Base-by-base conservation (phyloP, 805 yeast species). In the Cyberlindnera euphorbiae region DNA sequence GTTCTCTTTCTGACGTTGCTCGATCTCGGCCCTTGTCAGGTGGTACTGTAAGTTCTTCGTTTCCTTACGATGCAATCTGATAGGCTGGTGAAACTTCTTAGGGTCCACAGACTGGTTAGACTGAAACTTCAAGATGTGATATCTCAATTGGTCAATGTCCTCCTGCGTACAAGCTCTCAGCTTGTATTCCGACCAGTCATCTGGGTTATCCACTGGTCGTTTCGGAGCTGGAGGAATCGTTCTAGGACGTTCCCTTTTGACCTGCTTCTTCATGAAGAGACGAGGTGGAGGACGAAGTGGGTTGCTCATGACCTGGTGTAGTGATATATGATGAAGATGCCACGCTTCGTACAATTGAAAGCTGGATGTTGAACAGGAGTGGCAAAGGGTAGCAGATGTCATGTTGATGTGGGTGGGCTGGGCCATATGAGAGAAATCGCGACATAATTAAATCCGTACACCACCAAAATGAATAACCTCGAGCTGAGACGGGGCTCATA, bases 41-140 rank as follows among this genome's bases (percentile, higher is more conserved):
- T 87, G 94, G 54, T 84, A 84, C 57, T 89, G 96, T 55, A 90
- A 66, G 56, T 86, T 85, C 53, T 87, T 76, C 1, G 98, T 96
- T 59, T 90, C 97, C 55, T 90, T 89, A 49, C 97, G 72, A 58
- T 89, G 97, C 55, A 90, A 64, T 49, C 96, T 67, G 14, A 89
- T 80, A 0, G 98, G 98, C 41, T 74, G 73, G 38, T 77, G 79
- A 58, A 90, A 93, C 2, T 18, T 30, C 43, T 79, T 78, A 9
- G 93, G 90, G 45, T 86, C 86, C 24, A 93, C 81, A 30, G 73
- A 70, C 49, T 75, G 73, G 41, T 77, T 77, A 23, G 83, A 70
- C 52, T 82, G 94, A 53, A 90, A 87, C 59, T 82, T 82, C 62
- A 89, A 59, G 17, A 90, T 72, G 57, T 90, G 96, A 44, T 79